phyloP scores from a whole-genome alignment of 495 filamentous ascomycete genomes.

The Delitschia confertaspora region DNA sequence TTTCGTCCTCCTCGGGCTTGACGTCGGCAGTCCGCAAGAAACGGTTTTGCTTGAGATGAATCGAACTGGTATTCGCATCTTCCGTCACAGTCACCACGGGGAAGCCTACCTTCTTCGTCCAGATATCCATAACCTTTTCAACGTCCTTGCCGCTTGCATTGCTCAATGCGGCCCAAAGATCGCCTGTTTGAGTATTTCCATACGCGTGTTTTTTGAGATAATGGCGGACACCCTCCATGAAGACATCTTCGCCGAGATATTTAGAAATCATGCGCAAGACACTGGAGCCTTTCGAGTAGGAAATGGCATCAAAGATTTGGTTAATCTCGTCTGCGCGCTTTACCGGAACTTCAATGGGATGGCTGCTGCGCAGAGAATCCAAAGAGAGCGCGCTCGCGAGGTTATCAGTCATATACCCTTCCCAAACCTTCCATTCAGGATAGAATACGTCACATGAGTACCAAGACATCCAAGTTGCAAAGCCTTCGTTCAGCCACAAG shows the following conservation, averaged over 20 bases:
- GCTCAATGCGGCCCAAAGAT: slow-evolving; percentile 83
- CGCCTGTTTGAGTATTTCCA: slow-evolving; percentile 71
- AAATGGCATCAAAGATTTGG: slow-evolving; percentile 98
- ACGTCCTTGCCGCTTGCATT: slow-evolving; percentile 89
- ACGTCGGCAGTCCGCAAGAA: slow-evolving; percentile 68
- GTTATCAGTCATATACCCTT: slow-evolving; percentile 84
- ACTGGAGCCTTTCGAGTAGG: slow-evolving; percentile 92
- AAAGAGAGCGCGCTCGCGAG: slow-evolving; percentile 78
- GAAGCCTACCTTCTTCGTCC: slow-evolving; percentile 71
- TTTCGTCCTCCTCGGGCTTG: slow-evolving; percentile 73
- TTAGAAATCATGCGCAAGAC: slow-evolving; percentile 96
- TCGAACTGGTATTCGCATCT: slow-evolving; percentile 46
- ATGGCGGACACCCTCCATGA: slow-evolving; percentile 82
- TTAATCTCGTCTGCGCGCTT: slow-evolving; percentile 93
- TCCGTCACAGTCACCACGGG: slow-evolving; percentile 65
- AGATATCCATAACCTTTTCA: slow-evolving; percentile 64
- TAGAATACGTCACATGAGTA: slow-evolving; percentile 79
- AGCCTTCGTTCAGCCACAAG: slow-evolving; percentile 96
- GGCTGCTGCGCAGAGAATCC: slow-evolving; percentile 86
- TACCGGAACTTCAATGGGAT: slow-evolving; percentile 95
- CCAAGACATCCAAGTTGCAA: slow-evolving; percentile 80
- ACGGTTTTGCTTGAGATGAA: slow-evolving; percentile 65
- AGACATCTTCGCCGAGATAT: slow-evolving; percentile 84
- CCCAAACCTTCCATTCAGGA: slow-evolving; percentile 99
- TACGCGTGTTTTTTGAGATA: slow-evolving; percentile 97